A percentile compares a stretch with the other conserved stretches of the same genome.
Conservation (phyloP, 1,284 basidiomycete genomes). For the Bondarzewia mesenterica region DNA sequence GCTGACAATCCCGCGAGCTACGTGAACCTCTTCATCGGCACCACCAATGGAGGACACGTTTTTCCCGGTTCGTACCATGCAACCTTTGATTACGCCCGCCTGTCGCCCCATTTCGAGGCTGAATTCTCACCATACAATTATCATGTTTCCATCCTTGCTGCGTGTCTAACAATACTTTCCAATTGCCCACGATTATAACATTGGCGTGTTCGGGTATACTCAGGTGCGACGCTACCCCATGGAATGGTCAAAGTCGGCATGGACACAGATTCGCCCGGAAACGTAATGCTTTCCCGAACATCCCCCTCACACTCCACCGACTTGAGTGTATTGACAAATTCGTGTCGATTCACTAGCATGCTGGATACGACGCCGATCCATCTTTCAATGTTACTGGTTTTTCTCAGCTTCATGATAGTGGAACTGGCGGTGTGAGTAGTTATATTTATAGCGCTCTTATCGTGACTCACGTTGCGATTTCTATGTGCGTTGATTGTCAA, state of each 20-base stretch:
- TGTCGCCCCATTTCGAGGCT: too few species aligned
- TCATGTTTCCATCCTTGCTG: neutral
- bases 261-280: constrained; percentile 53
- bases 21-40: constrained; percentile 54
- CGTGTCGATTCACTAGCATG: constrained; percentile 41
- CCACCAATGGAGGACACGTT: constrained; percentile 49
- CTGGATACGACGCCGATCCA: constrained; percentile 44
- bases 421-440: constrained; percentile 44
- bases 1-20: neutral
- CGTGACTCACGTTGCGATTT: neutral
- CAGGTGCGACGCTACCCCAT: constrained; percentile 57
- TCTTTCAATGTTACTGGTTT: constrained; percentile 49
- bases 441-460: neutral
- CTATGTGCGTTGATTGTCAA: neutral
- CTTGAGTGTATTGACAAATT: neutral
- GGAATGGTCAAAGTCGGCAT: constrained; percentile 60
- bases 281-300: neutral
- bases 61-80: constrained; percentile 41
- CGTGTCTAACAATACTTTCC: neutral
- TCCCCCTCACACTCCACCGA: neutral
- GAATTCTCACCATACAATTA: too few species aligned
- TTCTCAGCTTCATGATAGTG: constrained; percentile 55
- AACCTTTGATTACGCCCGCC: neutral
- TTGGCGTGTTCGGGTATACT: neutral
- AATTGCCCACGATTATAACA: neutral